phyloP scores from a whole-genome alignment of 106 monocot genomes.

The Vanilla planifolia region DNA sequence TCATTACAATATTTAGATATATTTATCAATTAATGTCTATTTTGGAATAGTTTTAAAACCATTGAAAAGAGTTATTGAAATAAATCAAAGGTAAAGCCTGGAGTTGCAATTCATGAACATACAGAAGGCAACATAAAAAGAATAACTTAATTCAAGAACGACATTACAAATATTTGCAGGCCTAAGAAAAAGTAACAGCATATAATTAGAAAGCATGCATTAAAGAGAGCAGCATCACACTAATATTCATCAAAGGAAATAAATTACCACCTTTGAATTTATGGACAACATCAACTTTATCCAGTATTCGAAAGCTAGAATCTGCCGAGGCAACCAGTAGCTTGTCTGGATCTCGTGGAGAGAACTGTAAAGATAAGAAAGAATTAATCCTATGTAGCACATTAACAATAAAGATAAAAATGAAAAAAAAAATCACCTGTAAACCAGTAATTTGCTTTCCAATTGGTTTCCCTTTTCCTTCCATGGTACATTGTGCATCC shows the following conservation, averaged over 20 bases:
- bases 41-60: too few species aligned
- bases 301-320: conserved; percentile 56
- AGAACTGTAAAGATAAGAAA: conserved; percentile 36
- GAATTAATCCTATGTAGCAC: not conserved
- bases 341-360: conserved; percentile 33
- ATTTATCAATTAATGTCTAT: too few species aligned
- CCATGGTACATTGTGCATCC: conserved; percentile 31
- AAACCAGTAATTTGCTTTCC: conserved; percentile 58
- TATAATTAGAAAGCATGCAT: too few species aligned
- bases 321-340: conserved; percentile 64
- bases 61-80: too few species aligned
- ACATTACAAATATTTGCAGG: too few species aligned
- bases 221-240: not conserved
- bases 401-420: not conserved
- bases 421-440: conserved; percentile 36
- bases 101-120: too few species aligned
- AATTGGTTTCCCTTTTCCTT: conserved; percentile 49
- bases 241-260: not conserved
- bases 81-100: too few species aligned
- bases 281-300: conserved; percentile 44
- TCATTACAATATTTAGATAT: too few species aligned
- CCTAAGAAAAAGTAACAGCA: too few species aligned
- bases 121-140: too few species aligned
- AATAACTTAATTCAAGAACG: too few species aligned
- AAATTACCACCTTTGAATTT: conserved; percentile 58